These are phyloP conservation scores for Daedalea quercina DNA, from an alignment of 768 basidiomycete genomes.

Conservation along the genomic window DNA sequence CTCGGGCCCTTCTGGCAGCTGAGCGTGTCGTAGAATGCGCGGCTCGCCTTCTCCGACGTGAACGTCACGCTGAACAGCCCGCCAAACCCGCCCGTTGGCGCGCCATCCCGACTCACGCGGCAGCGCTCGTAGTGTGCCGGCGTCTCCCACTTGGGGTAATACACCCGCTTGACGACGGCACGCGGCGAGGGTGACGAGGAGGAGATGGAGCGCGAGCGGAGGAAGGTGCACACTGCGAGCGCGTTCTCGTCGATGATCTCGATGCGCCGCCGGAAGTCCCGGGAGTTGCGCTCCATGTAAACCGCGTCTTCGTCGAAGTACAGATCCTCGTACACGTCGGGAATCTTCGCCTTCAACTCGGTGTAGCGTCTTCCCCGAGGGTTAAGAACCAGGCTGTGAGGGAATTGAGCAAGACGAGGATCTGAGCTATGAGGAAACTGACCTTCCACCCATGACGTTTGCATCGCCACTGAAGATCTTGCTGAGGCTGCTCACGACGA, in stretches of 20 bases:
- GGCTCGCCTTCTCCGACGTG: conserved; percentile 55
- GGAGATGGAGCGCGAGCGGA: conserved; percentile 51
- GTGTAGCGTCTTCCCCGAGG: conserved; percentile 67
- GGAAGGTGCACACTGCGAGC: conserved; percentile 73
- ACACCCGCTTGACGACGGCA: conserved; percentile 72
- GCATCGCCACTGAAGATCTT: conserved; percentile 94
- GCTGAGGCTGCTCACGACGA: conserved; percentile 86
- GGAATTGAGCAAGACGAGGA: background rate
- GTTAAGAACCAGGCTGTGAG: conserved; percentile 76
- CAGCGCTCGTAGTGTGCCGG: conserved; percentile 65
- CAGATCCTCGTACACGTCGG: conserved; percentile 65
- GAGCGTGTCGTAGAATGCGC: conserved; percentile 81
- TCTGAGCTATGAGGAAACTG: conserved; percentile 18
- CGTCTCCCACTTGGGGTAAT: conserved; percentile 83
- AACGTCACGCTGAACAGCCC: conserved; percentile 88
- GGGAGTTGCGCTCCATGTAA: conserved; percentile 97
- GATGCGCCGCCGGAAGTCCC: conserved; percentile 78
- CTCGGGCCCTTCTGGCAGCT: conserved; percentile 85
- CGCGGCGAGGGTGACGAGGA: conserved; percentile 16
- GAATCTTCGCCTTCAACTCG: conserved; percentile 54
- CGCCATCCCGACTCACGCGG: conserved; percentile 35
- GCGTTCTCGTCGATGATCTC: conserved; percentile 75
- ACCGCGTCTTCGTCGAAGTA: conserved; percentile 92
- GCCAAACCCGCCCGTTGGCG: conserved; percentile 52
- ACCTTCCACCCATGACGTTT: conserved; percentile 99